Evolutionary conservation across 768 basidiomycete genomes (phyloP), one percentile per base, ranked within the genome.

Genomic region (Rhodotorula kratochvilovae): DNA sequence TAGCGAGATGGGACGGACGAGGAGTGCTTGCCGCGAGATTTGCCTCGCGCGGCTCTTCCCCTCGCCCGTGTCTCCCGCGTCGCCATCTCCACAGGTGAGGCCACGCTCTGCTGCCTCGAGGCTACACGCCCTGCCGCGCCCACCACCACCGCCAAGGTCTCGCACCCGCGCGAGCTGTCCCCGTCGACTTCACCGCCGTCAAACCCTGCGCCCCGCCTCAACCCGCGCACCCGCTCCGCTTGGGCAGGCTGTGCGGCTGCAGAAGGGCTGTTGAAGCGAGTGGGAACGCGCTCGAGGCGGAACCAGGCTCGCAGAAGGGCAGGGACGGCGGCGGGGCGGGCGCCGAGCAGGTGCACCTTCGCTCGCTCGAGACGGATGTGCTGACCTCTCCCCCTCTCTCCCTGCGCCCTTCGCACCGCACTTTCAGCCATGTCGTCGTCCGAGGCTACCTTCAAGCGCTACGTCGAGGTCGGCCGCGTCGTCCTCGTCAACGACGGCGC

Each of bases 401-500:
- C 15, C 5, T 27, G 25, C 48, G 12, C 16, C 23, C 23, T 11
- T 25, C 23, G 8, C 11, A 25, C 48, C 21, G 25, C 27, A 25
- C 19, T 27, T 16, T 8, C 56, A 57, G 56, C 56, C 56, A 57
- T 57, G 56, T 57, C 56, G 56, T 57, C 56, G 53, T 61, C 70
- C 46, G 70, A 67, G 59, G 45, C 65, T 50, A 92, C 88, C 81
- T 98, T 97, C 86, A 88, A 89, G 83, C 91, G 92, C 73, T 97
- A 95, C 83, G 94, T 97, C 80, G 90, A 99, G 87, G 92, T 97
- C 81, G 95, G 95, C 80, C 91, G 95, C 80, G 92, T 97, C 73
- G 92, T 97, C 81, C 92, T 98, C 83, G 86, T 98, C 84, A 90
- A 90, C 81, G 82, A 88, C 68, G 95, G 95, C 66, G 91, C 91